phyloP scores from a whole-genome alignment of 169 alveolate species.

The Cryptosporidium tyzzeri region DNA sequence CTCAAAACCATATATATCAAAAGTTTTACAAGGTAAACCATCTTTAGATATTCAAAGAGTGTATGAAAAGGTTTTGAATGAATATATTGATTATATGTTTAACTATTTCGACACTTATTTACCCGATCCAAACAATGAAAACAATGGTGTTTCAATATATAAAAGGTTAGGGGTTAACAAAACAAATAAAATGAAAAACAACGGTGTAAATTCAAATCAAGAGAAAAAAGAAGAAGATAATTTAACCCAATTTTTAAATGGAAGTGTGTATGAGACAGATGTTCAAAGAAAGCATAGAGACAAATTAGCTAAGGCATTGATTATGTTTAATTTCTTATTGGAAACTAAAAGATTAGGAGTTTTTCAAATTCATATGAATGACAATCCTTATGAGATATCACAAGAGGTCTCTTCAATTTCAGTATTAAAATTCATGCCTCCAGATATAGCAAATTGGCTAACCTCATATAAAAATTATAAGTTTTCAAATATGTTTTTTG shows the following conservation, averaged over 20 bases:
- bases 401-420: constrained; percentile 7
- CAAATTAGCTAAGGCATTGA: constrained; percentile 16
- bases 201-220: background rate
- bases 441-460: constrained; percentile 72
- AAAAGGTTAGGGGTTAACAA: background rate
- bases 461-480: constrained; percentile 10
- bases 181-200: background rate
- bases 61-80: constrained; percentile 33
- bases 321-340: constrained; percentile 44
- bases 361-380: constrained; percentile 13
- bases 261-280: background rate
- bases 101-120: background rate
- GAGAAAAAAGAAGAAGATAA: background rate
- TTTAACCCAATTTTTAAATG: background rate
- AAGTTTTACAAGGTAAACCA: constrained; percentile 49
- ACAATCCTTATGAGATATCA: constrained; percentile 6
- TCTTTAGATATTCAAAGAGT: constrained; percentile 35
- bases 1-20: constrained; percentile 11
- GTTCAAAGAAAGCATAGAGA: background rate
- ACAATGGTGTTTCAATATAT: background rate
- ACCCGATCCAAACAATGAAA: background rate
- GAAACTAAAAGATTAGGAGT: constrained; percentile 53
- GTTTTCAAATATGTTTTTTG: constrained; percentile 13
- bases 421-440: constrained; percentile 38
- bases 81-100: constrained; percentile 42